Evolutionary conservation across 2,329 filamentous ascomycete genomes (phyloP), one percentile per base, ranked within the genome.

Genomic region (Penicillium hesseltinei): DNA sequence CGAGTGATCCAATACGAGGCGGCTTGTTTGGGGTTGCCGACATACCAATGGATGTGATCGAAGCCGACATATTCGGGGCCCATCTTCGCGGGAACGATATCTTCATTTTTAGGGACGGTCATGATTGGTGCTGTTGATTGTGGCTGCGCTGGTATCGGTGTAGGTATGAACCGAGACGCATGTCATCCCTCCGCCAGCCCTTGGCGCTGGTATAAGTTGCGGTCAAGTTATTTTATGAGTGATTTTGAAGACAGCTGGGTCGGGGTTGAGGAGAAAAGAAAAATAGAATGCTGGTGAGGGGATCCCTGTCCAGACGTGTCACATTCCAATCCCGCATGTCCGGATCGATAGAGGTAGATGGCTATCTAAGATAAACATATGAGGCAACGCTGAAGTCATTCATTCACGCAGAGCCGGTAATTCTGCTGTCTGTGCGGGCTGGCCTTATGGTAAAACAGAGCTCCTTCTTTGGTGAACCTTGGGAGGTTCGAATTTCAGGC

Each of bases 11-110:
- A 96, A 77, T 90, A 96, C 10, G 88, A 84, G 23, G 92, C 91
- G 5, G 91, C 90, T 79, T 96, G 91, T 77, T 95, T 96, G 62
- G 92, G 91, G 72, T 96, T 96, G 70, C 91, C 91, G 35, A 96
- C 92, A 80, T 90, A 96, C 91, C 91, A 96, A 59, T 89, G 91
- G 57, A 96, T 83, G 73, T 95, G 90, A 75, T 95, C 90, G 74
- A 95, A 96, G 69, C 90, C 91, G 38, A 62, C 54, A 44, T 64
- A 62, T 42, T 65, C 63, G 39, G 63, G 65, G 7, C 67, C 65
- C 21, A 68, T 46, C 13, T 62, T 57, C 21, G 60, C 61, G 21
- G 67, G 61, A 21, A 64, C 60, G 42, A 67, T 66, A 38, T 62
- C 54, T 52, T 57, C 49, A 42, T 46, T 57, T 47, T 40, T 23